phyloP scores from a whole-genome alignment of 2,329 filamentous ascomycete species.

The Fusarium ramigenum region DNA sequence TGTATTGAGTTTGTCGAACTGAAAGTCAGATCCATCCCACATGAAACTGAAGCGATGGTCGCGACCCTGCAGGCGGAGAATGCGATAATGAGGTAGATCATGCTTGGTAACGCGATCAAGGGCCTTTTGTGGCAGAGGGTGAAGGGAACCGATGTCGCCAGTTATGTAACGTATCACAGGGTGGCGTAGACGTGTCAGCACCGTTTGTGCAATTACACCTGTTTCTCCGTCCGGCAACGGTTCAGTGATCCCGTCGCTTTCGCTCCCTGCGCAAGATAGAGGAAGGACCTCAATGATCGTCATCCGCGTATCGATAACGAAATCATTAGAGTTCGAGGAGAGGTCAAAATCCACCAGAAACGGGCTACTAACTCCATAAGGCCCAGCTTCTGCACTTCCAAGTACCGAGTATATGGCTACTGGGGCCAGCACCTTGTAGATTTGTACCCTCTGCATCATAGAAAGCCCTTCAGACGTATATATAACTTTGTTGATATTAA shows the following conservation, averaged over 20 bases:
- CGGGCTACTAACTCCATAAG: constrained; percentile 48
- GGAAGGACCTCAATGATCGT: constrained; percentile 52
- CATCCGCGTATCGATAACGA: constrained; percentile 51
- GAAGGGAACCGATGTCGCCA: constrained; percentile 54
- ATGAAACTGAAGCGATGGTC: constrained; percentile 55
- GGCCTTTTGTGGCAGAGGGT: constrained; percentile 42
- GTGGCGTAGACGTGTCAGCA: constrained; percentile 52
- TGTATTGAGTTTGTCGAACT: constrained; percentile 45
- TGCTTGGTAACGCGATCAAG: constrained; percentile 25
- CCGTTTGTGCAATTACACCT: constrained; percentile 54
- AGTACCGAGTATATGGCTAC: constrained; percentile 52
- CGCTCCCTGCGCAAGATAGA: constrained; percentile 4
- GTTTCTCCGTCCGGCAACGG: constrained; percentile 45
- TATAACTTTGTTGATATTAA: constrained; percentile 53
- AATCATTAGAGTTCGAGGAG: constrained; percentile 40
- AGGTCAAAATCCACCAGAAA: constrained; percentile 39
- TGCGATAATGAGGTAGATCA: constrained; percentile 40
- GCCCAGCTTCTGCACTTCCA: constrained; percentile 55
- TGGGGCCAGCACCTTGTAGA: constrained; percentile 43
- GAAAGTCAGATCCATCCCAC: constrained; percentile 52
- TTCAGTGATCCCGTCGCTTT: neutral
- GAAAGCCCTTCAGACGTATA: constrained; percentile 57
- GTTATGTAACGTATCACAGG: constrained; percentile 56
- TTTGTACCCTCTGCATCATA: constrained; percentile 43
- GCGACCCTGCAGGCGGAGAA: constrained; percentile 53